Base-by-base conservation (phyloP, 2,329 filamentous ascomycete species). In the Ophiostoma fasciatum region DNA sequence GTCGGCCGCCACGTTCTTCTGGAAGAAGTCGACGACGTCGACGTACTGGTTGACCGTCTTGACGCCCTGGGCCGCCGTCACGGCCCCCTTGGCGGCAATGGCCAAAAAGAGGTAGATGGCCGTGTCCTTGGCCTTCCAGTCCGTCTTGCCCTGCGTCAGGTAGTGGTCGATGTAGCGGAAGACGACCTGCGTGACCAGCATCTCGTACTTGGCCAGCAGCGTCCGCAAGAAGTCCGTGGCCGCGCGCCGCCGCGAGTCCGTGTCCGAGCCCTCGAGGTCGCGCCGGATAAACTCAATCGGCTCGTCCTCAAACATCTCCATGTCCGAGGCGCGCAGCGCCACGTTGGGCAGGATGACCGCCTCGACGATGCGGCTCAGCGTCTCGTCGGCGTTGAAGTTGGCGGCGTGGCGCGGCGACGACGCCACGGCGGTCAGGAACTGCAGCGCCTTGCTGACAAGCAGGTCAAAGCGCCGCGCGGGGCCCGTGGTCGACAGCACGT, bases 51-150 rank as follows among this genome's bases (percentile, higher is more conserved):
- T 98, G 42, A 90, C 82, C 11, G 76, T 85, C 55, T 87, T 85
- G 36, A 96, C 83, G 56, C 92, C 90, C 48, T 93, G 83, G 0
- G 77, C 81, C 7, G 84, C 72, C 4, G 90, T 96, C 22, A 88
- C 77, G 22, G 76, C 72, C 36, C 90, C 90, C 62, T 93, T 94
- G 28, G 87, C 84, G 13, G 90, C 90, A 48, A 96, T 84, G 5
- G 90, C 84, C 26, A 90, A 76, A 64, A 92, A 98, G 13, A 98
- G 73, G 51, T 96, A 96, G 39, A 94, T 79, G n/a, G 90, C 90
- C 1, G 88, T 96, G 52, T 98, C 90, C 62, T 98, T 98, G 33
- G 85, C 78, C 58, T 92, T 93, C 90, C 90, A 98, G 55, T 94
- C 85, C 14, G 68, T 66, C 56, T 81, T 81, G 37, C 75, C 70